Conservation (phyloP, 768 basidiomycete genomes). For the Xerocomellus dryophilus region DNA sequence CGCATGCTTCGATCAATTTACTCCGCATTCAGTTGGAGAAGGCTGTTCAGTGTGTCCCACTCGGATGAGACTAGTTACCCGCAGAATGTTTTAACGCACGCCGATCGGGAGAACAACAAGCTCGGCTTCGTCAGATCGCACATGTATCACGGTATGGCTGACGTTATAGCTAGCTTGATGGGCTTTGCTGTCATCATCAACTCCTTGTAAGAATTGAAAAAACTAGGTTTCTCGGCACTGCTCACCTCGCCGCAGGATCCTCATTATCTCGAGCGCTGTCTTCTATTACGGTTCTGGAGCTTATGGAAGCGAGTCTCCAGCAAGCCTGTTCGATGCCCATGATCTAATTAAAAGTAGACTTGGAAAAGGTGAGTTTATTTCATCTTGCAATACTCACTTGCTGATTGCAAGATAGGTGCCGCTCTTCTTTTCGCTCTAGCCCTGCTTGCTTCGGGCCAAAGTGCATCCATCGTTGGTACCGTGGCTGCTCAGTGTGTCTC, state of each 20-base stretch:
- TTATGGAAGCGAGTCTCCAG: constrained; percentile 43
- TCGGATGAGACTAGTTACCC: constrained; percentile 22
- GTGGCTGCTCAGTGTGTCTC: constrained; percentile 87
- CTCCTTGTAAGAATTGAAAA: constrained; percentile 51
- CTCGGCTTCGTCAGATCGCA: constrained; percentile 58
- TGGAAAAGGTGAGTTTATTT: constrained; percentile 53
- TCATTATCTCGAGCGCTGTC: constrained; percentile 78
- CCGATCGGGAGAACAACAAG: constrained; percentile 55
- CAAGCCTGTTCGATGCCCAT: constrained; percentile 84
- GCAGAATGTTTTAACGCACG: constrained; percentile 40
- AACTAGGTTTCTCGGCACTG: neutral
- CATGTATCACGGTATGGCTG: constrained; percentile 61
- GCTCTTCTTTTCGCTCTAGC: constrained; percentile 88
- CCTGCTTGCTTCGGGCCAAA: constrained; percentile 82
- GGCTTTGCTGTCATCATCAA: constrained; percentile 90
- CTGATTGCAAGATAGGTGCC: constrained; percentile 47
- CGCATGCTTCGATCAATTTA: constrained; percentile 10
- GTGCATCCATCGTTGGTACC: constrained; percentile 86
- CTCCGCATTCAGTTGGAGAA: constrained; percentile 10
- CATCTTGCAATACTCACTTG: neutral
- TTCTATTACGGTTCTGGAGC: constrained; percentile 60
- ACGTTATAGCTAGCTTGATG: constrained; percentile 66
- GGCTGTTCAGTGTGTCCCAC: constrained; percentile 24
- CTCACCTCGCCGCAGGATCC: constrained; percentile 48
- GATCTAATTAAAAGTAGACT: constrained; percentile 63